These are phyloP conservation scores for Rosa chinensis DNA, from an alignment of 306 rosid genomes.

Conservation along the genomic window DNA sequence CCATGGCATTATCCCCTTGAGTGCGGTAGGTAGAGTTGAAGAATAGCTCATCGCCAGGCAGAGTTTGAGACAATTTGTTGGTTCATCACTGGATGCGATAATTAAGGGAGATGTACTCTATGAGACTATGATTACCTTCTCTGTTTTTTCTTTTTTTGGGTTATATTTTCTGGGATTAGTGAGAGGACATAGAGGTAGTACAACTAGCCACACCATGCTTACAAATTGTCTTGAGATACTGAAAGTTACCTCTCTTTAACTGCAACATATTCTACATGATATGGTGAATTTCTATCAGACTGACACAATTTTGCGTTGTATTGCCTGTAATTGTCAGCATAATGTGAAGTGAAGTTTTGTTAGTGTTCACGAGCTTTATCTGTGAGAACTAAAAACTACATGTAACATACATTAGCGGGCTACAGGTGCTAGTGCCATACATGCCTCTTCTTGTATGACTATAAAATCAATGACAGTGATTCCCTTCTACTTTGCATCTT, in stretches of 20 bases:
- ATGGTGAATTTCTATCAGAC: neutral
- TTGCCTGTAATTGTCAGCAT: neutral
- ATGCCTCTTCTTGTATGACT: too few species aligned
- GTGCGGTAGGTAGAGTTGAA: conserved; percentile 28
- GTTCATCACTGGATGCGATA: conserved; percentile 34
- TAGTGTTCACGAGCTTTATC: too few species aligned
- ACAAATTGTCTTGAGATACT: neutral
- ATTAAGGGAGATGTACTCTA: conserved; percentile 29
- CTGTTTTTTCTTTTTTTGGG: neutral
- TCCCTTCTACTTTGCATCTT: too few species aligned
- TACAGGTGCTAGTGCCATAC: too few species aligned
- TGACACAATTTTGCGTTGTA: neutral
- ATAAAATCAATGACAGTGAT: too few species aligned
- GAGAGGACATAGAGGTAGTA: neutral
- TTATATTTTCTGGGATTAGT: conserved; percentile 22
- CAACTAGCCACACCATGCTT: neutral
- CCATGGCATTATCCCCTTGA: conserved; percentile 14
- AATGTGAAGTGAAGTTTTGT: too few species aligned
- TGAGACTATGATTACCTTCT: too few species aligned
- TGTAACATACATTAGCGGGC: too few species aligned
- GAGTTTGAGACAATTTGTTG: conserved; percentile 22
- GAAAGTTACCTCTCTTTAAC: neutral
- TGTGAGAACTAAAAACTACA: too few species aligned
- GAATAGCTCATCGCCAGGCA: conserved; percentile 12
- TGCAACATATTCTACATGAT: neutral